Evolutionary conservation across 169 alveolate species (phyloP).

Genomic region (Plasmodium blacklocki): DNA sequence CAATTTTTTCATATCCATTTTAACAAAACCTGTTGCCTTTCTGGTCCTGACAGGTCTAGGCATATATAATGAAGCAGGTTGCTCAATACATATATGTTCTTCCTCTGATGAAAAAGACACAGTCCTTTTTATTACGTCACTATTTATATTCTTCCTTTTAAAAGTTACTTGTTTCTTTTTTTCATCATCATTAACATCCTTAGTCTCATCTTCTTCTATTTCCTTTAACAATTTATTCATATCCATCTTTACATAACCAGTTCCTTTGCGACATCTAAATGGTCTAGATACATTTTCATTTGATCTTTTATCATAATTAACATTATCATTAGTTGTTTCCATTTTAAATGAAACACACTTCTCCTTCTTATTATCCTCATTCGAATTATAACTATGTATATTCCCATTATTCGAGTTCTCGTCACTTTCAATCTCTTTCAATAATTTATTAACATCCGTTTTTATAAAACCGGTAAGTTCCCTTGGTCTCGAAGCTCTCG

Average conservation of each 20-base stretch:
- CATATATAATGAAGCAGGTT: background rate
- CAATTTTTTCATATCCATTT: constrained; percentile 26
- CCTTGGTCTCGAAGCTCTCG: constrained; percentile 15
- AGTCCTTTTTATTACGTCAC: constrained; percentile 1
- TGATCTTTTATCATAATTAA: too few relatives aligned
- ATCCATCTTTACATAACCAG: constrained; percentile 71
- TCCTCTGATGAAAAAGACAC: constrained; percentile 25
- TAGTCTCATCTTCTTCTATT: constrained; percentile 23
- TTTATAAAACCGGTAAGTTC: constrained; percentile 63
- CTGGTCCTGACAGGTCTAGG: constrained; percentile 43
- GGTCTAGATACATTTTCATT: constrained; percentile 5
- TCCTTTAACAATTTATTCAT: constrained; percentile 38
- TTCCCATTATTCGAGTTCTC: background rate
- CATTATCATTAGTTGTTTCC: too few relatives aligned
- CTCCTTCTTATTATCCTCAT: too few relatives aligned
- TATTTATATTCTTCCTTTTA: background rate
- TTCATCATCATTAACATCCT: background rate
- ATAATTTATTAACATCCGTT: constrained; percentile 46
- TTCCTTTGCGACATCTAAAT: constrained; percentile 26
- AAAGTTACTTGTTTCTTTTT: background rate
- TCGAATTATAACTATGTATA: too few relatives aligned
- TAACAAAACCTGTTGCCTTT: constrained; percentile 55
- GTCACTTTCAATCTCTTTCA: constrained; percentile 38
- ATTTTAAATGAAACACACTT: too few relatives aligned
- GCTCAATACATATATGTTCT: constrained; percentile 7